phyloP scores from a whole-genome alignment of 1,284 basidiomycete genomes.

The Leucoagaricus sp. region DNA sequence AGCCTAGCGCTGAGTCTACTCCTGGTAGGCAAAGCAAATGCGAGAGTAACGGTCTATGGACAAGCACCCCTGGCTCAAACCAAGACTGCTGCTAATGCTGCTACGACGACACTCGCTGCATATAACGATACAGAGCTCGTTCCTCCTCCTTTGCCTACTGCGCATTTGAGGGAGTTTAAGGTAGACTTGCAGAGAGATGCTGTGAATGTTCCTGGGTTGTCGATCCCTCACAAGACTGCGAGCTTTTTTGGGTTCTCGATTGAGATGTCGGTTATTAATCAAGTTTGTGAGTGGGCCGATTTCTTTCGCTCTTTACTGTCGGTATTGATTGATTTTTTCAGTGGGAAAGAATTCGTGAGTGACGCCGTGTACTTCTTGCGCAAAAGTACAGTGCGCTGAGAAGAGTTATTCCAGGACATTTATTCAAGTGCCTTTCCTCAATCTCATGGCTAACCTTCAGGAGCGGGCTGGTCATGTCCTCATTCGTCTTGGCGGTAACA shows the following conservation, averaged over 20 bases:
- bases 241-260: conserved; percentile 70
- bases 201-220: conserved; percentile 42
- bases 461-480: conserved; percentile 60
- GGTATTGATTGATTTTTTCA: conserved; percentile 20
- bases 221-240: conserved; percentile 53
- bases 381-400: neutral
- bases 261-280: conserved; percentile 66
- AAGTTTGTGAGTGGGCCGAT: conserved; percentile 49
- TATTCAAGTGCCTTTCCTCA: conserved; percentile 65
- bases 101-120: conserved; percentile 35
- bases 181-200: conserved; percentile 39
- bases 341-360: conserved; percentile 50
- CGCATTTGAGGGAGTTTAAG: conserved; percentile 30
- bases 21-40: neutral
- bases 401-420: conserved; percentile 31
- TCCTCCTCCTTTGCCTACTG: conserved; percentile 44
- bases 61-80: conserved; percentile 35
- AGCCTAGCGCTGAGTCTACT: neutral
- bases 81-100: conserved; percentile 26
- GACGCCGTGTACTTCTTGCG: neutral
- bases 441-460: conserved; percentile 66
- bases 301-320: neutral
- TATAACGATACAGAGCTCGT: conserved; percentile 46
- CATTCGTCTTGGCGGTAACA: conserved; percentile 76
- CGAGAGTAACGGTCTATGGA: conserved; percentile 32